These are phyloP conservation scores for Ustanciosporium gigantosporum DNA, from an alignment of 1,284 basidiomycete genomes.

Conservation along the genomic window DNA sequence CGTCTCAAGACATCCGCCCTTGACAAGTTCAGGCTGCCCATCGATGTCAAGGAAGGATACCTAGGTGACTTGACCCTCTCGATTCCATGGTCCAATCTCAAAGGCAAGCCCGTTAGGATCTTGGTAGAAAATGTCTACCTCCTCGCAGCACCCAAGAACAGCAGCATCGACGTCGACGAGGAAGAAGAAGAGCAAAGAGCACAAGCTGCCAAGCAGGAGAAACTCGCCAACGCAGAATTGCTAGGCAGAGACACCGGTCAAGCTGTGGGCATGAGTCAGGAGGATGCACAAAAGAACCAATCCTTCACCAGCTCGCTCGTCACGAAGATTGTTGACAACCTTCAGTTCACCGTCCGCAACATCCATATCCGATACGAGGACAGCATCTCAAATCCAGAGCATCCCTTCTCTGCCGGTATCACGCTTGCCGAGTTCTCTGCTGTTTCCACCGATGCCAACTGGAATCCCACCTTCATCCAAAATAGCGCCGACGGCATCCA, in stretches of 20 bases:
- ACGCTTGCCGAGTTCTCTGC: constrained; percentile 92
- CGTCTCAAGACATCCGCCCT: constrained; percentile 90
- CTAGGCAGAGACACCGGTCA: constrained; percentile 62
- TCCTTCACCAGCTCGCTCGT: constrained; percentile 82
- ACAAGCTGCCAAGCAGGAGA: constrained; percentile 86
- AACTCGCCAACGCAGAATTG: constrained; percentile 84
- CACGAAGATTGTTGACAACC: constrained; percentile 91
- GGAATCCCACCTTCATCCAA: constrained; percentile 94
- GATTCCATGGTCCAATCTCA: constrained; percentile 93
- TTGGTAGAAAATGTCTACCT: constrained; percentile 93
- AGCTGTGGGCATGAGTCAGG: constrained; percentile 58
- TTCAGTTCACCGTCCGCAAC: constrained; percentile 81
- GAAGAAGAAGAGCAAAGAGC: constrained; percentile 81
- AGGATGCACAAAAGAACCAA: constrained; percentile 75
- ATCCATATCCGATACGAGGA: constrained; percentile 86
- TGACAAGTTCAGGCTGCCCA: constrained; percentile 92
- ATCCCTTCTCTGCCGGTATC: constrained; percentile 90
- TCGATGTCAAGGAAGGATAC: constrained; percentile 91
- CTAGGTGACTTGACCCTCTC: constrained; percentile 89
- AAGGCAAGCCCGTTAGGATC: constrained; percentile 89
- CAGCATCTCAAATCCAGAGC: constrained; percentile 88
- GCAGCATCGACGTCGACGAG: constrained; percentile 72
- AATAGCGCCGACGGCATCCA: constrained; percentile 85
- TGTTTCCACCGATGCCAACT: constrained; percentile 86
- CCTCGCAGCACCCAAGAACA: constrained; percentile 81